Evolutionary conservation across 805 yeast genomes (phyloP), one percentile per base, ranked within the genome.

Genomic region (Cyberlindnera petersonii): DNA sequence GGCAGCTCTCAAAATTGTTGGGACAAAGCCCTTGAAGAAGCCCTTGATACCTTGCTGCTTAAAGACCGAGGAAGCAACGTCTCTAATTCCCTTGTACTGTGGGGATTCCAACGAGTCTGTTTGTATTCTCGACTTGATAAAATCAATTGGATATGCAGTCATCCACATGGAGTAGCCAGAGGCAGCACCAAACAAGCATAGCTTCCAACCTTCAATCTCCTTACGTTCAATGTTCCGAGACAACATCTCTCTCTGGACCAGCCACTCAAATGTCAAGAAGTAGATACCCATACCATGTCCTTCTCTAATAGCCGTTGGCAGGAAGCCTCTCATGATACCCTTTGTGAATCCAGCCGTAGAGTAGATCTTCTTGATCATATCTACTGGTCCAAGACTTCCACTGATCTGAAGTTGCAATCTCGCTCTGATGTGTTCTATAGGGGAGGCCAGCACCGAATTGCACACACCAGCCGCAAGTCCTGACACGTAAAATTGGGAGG

Each of bases 381-480:
- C 91, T 11, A 82, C 49, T 6, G 96, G 96, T 2, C 95, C 95
- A 28, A 68, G 58, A 43, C 77, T 81, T n/a, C 68, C 68, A 7
- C 65, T 49, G 9, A 86, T 81, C 61, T 86, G 95, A 3, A 96
- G 87, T 63, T 93, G 99, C 47, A 94, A 72, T 50, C 97, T 74
- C 52, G 93, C 89, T 68, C 99, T 81, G 43, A 93, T 75, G 58
- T 88, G 98, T 61, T 93, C 98, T 47, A 93, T 91, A 3, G 98
- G 98, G 11, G 91, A 74, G 0, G 97, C 95, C 49, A 91, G 60
- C 37, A 89, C 75, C 2, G 95, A 84, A 65, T 89, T 91, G 22
- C 95, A 88, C 37, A 87, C 62, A 19, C 98, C 98, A 26, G 95
- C 96, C n/a, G 83, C 86, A 5, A 81, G 76, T 51, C 98, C 98